Conservation (phyloP, 768 basidiomycete species). For the Podaxis pistillaris region DNA sequence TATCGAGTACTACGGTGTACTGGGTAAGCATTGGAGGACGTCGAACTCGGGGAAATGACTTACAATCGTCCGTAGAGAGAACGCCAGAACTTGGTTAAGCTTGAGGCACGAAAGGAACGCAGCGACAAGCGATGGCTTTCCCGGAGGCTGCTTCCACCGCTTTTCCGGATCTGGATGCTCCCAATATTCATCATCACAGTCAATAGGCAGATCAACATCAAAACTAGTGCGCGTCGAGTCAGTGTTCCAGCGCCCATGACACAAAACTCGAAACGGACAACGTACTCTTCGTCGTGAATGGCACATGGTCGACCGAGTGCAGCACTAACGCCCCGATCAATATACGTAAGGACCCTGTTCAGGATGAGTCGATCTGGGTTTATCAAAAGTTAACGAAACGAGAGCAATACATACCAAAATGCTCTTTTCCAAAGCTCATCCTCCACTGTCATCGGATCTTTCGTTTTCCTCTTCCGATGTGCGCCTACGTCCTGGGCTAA, state of each 20-base stretch:
- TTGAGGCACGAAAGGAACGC: constrained; percentile 57
- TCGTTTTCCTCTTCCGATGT: constrained; percentile 46
- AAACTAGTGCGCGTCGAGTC: constrained; percentile 42
- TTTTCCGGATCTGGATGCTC: constrained; percentile 52
- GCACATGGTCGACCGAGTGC: constrained; percentile 72
- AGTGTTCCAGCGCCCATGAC: background rate
- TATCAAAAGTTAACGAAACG: background rate
- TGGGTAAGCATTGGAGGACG: background rate
- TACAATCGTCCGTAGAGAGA: constrained; percentile 63
- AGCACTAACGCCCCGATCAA: constrained; percentile 51
- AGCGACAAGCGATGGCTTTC: constrained; percentile 54
- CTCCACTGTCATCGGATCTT: constrained; percentile 41
- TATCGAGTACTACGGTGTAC: constrained; percentile 68
- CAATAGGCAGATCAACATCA: constrained; percentile 66
- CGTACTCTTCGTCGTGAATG: constrained; percentile 79
- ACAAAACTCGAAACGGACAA: constrained; percentile 8
- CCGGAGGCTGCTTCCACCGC: constrained; percentile 69
- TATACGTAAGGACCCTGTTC: constrained; percentile 52
- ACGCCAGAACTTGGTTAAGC: constrained; percentile 62
- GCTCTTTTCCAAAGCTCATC: constrained; percentile 76
- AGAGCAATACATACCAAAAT: constrained; percentile 45
- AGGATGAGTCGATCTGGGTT: background rate
- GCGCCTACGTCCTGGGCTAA: constrained; percentile 78
- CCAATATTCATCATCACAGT: constrained; percentile 79
- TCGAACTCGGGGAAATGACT: constrained; percentile 20